Percentiles rank a stretch among this genome's conserved stretches.
Evolutionary conservation across 2,329 filamentous ascomycete genomes (phyloP).

Genomic region (Colletotrichum tamarilloi): DNA sequence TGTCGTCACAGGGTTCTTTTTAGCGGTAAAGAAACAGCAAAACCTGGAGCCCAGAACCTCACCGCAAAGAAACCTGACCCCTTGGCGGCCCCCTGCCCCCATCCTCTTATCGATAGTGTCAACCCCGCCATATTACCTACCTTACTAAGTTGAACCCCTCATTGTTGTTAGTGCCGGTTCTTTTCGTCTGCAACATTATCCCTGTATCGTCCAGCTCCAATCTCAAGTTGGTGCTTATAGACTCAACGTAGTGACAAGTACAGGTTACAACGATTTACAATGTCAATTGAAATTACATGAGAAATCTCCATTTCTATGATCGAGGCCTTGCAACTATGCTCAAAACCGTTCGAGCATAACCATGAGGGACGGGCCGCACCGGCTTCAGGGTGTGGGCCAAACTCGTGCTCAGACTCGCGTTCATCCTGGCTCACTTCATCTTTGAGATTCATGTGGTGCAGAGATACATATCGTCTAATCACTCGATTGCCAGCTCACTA

Average conservation of each 20-base stretch:
- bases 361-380: slow-evolving; percentile 1
- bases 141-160: not conserved
- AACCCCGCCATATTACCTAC: not conserved
- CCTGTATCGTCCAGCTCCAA: not conserved
- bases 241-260: too few species aligned
- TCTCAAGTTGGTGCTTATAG: too few species aligned
- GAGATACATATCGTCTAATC: not conserved
- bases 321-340: too few species aligned
- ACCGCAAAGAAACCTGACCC: not conserved
- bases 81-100: not conserved
- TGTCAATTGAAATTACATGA: too few species aligned
- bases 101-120: slow-evolving; percentile 7
- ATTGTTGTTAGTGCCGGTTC: not conserved
- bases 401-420: not conserved
- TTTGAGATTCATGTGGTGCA: not conserved
- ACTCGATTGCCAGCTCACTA: not conserved
- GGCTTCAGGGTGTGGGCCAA: not conserved
- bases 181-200: not conserved
- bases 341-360: not conserved
- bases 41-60: not conserved
- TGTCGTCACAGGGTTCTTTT: slow-evolving; percentile 16
- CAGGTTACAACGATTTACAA: too few species aligned
- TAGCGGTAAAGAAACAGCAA: not conserved
- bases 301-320: not conserved
- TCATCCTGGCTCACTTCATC: slow-evolving; percentile 14